Percentiles rank a stretch among this genome's conserved stretches.
Conservation (phyloP, 768 basidiomycete species). For the Austroboletus eburneus region DNA sequence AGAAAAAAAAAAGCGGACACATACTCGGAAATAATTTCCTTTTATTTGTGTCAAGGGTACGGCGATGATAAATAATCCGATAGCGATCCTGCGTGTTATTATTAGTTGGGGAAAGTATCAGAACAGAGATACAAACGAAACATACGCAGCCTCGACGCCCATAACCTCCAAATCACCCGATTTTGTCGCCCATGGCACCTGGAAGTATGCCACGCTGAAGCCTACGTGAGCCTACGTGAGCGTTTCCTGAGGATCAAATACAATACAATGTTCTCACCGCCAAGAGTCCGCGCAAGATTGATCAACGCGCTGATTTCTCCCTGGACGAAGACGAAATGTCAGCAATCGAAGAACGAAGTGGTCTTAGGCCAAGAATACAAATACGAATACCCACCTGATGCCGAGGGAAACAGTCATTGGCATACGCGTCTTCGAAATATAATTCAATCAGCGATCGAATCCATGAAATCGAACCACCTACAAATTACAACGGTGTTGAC, state of each 20-base stretch:
- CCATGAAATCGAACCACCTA: conserved; percentile 10
- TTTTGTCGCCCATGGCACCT: conserved; percentile 37
- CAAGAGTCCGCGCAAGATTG: conserved; percentile 36
- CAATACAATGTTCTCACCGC: conserved; percentile 17
- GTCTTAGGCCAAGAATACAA: background rate
- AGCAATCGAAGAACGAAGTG: background rate
- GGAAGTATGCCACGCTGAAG: conserved; percentile 39
- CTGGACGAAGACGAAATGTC: conserved; percentile 5
- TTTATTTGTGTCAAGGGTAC: conserved; percentile 35
- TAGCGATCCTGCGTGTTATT: conserved; percentile 22
- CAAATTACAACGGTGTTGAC: conserved; percentile 41
- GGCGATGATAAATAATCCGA: conserved; percentile 33
- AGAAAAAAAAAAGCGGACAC: conserved; percentile 7
- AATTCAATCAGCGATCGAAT: background rate
- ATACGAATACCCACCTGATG: conserved; percentile 17
- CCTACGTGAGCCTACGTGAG: conserved; percentile 10
- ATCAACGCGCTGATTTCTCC: conserved; percentile 44
- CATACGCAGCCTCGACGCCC: conserved; percentile 38
- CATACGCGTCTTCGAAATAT: conserved; percentile 32
- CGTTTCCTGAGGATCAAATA: background rate
- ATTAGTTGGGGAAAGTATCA: background rate
- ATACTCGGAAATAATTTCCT: conserved; percentile 33
- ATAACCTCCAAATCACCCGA: conserved; percentile 33
- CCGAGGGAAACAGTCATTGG: conserved; percentile 36
- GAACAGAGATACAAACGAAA: background rate